Percentiles rank a stretch among this genome's conserved stretches.
These are phyloP conservation scores for Chiua sp. DNA, from an alignment of 1,284 basidiomycete genomes.

Conservation along the genomic window DNA sequence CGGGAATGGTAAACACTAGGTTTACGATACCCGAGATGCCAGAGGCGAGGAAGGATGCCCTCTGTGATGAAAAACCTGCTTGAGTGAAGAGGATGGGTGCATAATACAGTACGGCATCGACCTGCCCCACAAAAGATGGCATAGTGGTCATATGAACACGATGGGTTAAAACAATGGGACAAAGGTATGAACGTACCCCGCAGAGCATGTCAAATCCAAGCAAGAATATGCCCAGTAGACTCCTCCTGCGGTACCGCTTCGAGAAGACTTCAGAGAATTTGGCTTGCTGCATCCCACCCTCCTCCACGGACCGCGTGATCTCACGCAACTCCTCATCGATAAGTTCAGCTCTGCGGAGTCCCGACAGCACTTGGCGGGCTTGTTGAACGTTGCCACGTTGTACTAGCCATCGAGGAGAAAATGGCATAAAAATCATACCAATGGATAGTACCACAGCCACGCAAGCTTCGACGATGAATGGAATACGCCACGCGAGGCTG, in stretches of 20 bases:
- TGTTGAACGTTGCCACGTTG: constrained; percentile 49
- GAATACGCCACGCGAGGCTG: constrained; percentile 54
- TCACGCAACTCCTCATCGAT: constrained; percentile 29
- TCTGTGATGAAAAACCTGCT: constrained; percentile 50
- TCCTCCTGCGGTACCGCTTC: constrained; percentile 41
- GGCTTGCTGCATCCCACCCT: constrained; percentile 19
- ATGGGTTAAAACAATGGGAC: constrained; percentile 10
- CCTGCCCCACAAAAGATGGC: constrained; percentile 12
- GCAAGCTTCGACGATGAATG: constrained; percentile 49
- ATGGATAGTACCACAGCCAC: constrained; percentile 46
- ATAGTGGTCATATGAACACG: constrained; percentile 25
- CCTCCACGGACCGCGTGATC: constrained; percentile 31
- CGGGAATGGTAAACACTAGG: constrained; percentile 47
- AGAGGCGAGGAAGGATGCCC: constrained; percentile 56
- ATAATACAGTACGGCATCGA: constrained; percentile 43
- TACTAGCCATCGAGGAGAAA: constrained; percentile 58
- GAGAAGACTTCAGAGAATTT: constrained; percentile 38
- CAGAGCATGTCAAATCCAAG: constrained; percentile 50
- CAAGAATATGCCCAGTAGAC: constrained; percentile 50
- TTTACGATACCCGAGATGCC: constrained; percentile 57
- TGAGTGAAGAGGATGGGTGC: constrained; percentile 57
- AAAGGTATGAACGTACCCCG: constrained; percentile 29
- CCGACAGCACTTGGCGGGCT: constrained; percentile 39
- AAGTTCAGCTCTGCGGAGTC: constrained; percentile 13
- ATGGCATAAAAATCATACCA: constrained; percentile 54